Evolutionary conservation across 2,329 filamentous ascomycete species (phyloP).

Genomic region (Phialemoniopsis sp.): DNA sequence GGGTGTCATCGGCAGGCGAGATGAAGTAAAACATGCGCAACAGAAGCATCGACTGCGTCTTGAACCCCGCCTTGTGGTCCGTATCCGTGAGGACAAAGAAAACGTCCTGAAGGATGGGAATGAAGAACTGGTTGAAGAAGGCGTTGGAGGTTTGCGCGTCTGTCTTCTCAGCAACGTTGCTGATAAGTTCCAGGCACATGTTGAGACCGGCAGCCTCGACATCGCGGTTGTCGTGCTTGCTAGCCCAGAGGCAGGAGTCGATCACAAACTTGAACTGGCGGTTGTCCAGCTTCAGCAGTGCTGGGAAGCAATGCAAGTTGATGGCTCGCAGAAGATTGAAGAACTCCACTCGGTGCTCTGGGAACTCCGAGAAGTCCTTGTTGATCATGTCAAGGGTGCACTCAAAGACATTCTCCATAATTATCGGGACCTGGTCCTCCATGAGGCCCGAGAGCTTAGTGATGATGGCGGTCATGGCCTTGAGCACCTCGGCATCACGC

Average conservation of each 20-base stretch:
- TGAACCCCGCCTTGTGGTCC: conserved; percentile 98
- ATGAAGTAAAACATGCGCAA: conserved; percentile 96
- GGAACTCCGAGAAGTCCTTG: conserved; percentile 99
- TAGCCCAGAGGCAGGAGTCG: conserved; percentile 99
- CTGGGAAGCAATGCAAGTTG: conserved; percentile 94
- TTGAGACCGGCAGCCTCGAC: conserved; percentile 94
- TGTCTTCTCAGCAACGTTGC: conserved; percentile 92
- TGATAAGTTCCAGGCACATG: conserved; percentile 97
- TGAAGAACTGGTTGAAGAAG: conserved; percentile 98
- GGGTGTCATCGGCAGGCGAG: conserved; percentile 61
- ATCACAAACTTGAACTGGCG: conserved; percentile 99
- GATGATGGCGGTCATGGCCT: conserved; percentile 96
- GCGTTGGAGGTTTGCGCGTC: conserved; percentile 82
- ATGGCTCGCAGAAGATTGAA: conserved; percentile 96
- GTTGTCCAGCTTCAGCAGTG: conserved; percentile 88
- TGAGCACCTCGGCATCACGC: conserved; percentile 92
- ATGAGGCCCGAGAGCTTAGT: conserved; percentile 91
- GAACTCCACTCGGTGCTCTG: conserved; percentile 98
- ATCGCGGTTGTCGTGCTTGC: conserved; percentile 98
- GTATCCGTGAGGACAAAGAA: conserved; percentile 98
- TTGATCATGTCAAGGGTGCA: conserved; percentile 99
- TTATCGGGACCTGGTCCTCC: conserved; percentile 96
- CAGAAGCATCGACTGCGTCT: conserved; percentile 90
- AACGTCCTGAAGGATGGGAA: conserved; percentile 92
- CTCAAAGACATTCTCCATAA: conserved; percentile 98